Conservation (phyloP, 805 yeast species). For the Pichia eremophila region DNA sequence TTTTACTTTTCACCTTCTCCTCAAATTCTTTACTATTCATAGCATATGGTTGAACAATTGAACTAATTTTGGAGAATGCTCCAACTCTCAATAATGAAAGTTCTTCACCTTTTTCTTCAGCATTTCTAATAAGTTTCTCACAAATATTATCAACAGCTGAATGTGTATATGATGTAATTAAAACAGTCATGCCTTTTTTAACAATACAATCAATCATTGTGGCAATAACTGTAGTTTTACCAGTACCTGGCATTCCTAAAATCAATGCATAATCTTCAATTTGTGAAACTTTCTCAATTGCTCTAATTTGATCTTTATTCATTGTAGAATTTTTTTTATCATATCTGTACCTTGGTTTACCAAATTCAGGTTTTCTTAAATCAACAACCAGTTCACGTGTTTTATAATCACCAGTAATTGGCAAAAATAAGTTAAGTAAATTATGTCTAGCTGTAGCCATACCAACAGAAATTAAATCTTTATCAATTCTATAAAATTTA, state of each 20-base stretch:
- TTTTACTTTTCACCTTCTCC: constrained; percentile 24
- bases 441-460: constrained; percentile 72
- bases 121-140: constrained; percentile 44
- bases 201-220: constrained; percentile 58
- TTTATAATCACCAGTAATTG: constrained; percentile 30
- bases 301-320: constrained; percentile 64
- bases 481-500: constrained; percentile 57
- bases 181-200: constrained; percentile 50
- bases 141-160: constrained; percentile 94
- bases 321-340: constrained; percentile 21
- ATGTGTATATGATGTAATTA: constrained; percentile 83
- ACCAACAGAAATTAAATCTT: constrained; percentile 68
- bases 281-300: constrained; percentile 54
- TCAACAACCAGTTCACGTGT: constrained; percentile 48
- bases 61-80: constrained; percentile 46
- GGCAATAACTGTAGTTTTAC: constrained; percentile 85
- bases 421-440: constrained; percentile 54
- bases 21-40: constrained; percentile 31
- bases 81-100: constrained; percentile 64
- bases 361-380: constrained; percentile 36
- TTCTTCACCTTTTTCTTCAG: not conserved
- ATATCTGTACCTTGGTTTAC: constrained; percentile 18
- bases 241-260: constrained; percentile 98
- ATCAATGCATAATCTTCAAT: constrained; percentile 72
- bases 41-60: constrained; percentile 44